phyloP scores from a whole-genome alignment of 305 asterid species.

The Fraxinus albicans region DNA sequence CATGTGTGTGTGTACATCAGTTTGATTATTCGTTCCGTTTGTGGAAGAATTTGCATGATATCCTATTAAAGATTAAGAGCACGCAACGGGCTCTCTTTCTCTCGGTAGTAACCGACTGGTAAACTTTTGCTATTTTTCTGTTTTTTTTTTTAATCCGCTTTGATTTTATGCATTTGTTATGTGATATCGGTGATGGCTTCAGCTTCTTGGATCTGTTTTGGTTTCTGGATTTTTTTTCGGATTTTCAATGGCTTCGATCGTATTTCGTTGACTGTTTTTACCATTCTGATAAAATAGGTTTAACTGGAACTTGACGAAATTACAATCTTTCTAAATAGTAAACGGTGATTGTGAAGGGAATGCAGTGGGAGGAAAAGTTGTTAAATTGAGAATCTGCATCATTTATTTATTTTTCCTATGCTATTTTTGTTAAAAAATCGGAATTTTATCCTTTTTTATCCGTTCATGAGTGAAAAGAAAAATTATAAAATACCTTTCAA shows the following conservation, averaged over 20 bases:
- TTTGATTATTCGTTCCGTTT: neutral
- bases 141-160: neutral
- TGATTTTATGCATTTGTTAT: neutral
- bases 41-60: conserved; percentile 25
- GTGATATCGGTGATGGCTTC: neutral
- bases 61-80: neutral
- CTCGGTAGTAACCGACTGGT: neutral
- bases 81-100: neutral
- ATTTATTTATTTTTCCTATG: neutral
- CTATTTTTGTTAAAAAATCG: neutral
- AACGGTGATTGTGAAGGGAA: neutral
- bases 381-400: neutral
- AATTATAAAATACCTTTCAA: neutral
- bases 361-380: neutral
- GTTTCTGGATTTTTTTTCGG: neutral
- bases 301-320: neutral
- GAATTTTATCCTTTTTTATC: neutral
- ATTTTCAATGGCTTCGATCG: neutral
- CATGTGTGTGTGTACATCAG: neutral
- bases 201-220: neutral
- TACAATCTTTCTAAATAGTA: no score
- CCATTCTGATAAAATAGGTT: neutral
- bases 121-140: neutral
- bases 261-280: neutral
- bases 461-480: neutral